Conservation (phyloP, 2,329 filamentous ascomycete genomes). For the Xylariales sp. region DNA sequence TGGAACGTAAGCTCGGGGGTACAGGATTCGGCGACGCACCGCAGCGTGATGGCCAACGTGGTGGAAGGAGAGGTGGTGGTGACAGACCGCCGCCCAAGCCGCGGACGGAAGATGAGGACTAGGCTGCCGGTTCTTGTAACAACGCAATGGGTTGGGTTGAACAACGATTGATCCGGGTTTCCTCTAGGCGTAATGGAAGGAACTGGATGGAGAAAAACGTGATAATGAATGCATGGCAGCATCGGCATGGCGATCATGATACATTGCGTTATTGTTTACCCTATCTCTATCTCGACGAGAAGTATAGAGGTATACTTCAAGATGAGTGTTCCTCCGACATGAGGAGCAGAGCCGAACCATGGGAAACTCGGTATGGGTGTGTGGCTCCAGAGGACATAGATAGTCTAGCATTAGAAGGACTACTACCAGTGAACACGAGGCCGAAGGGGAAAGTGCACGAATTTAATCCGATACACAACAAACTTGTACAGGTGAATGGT, state of each 20-base stretch:
- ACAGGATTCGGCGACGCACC: constrained; percentile 32
- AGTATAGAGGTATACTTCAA: neutral
- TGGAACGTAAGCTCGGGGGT: constrained; percentile 60
- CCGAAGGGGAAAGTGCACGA: too few species aligned
- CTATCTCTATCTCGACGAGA: neutral
- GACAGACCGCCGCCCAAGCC: constrained; percentile 33
- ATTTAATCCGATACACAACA: too few species aligned
- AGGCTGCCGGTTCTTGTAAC: constrained; percentile 21
- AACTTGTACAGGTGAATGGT: too few species aligned
- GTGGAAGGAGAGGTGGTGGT: constrained; percentile 21
- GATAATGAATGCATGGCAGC: constrained; percentile 5
- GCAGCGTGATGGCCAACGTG: constrained; percentile 25
- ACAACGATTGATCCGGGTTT: neutral
- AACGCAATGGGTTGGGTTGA: too few species aligned
- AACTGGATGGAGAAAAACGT: neutral
- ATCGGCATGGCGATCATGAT: constrained; percentile 6
- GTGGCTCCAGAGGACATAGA: too few species aligned
- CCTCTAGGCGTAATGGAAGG: constrained; percentile 7
- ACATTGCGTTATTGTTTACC: too few species aligned
- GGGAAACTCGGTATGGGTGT: too few species aligned
- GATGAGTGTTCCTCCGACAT: neutral
- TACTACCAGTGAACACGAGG: too few species aligned
- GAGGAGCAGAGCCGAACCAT: too few species aligned
- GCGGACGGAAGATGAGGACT: constrained; percentile 54
- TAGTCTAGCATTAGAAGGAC: too few species aligned